These are phyloP conservation scores for Mycena olivaceomarginata DNA, from an alignment of 768 basidiomycete species.

Conservation along the genomic window DNA sequence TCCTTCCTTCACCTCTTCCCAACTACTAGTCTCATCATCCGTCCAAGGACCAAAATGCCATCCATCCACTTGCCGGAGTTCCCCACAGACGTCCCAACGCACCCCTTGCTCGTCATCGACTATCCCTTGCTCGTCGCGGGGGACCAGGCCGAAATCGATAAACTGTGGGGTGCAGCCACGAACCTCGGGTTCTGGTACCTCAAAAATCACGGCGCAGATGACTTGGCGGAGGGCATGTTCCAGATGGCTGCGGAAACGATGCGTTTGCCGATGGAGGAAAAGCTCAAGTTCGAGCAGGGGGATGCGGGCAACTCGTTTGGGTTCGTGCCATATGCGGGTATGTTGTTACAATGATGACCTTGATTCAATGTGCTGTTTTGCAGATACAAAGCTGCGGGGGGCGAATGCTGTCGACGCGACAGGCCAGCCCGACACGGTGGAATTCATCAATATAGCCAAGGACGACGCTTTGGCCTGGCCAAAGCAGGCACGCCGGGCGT, in stretches of 20 bases:
- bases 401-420: slow-evolving; percentile 77
- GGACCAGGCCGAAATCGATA: slow-evolving; percentile 48
- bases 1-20: neutral
- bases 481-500: slow-evolving; percentile 68
- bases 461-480: slow-evolving; percentile 83
- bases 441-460: slow-evolving; percentile 82
- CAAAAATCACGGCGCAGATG: slow-evolving; percentile 73
- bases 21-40: too few species aligned
- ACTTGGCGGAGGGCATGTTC: slow-evolving; percentile 71
- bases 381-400: slow-evolving; percentile 80
- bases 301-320: slow-evolving; percentile 64
- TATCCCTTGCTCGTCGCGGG: slow-evolving; percentile 63
- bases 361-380: slow-evolving; percentile 40
- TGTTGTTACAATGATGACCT: neutral
- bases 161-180: slow-evolving; percentile 74
- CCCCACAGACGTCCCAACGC: slow-evolving; percentile 53
- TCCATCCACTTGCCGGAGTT: slow-evolving; percentile 61
- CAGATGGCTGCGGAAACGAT: slow-evolving; percentile 74
- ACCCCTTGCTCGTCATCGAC: neutral
- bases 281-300: slow-evolving; percentile 76
- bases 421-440: slow-evolving; percentile 73
- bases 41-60: slow-evolving; percentile 42
- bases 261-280: slow-evolving; percentile 72
- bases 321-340: slow-evolving; percentile 46
- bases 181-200: slow-evolving; percentile 81